These are phyloP conservation scores for Pythium insidiosum DNA, from an alignment of 352 stramenopile genomes.

Conservation along the genomic window DNA sequence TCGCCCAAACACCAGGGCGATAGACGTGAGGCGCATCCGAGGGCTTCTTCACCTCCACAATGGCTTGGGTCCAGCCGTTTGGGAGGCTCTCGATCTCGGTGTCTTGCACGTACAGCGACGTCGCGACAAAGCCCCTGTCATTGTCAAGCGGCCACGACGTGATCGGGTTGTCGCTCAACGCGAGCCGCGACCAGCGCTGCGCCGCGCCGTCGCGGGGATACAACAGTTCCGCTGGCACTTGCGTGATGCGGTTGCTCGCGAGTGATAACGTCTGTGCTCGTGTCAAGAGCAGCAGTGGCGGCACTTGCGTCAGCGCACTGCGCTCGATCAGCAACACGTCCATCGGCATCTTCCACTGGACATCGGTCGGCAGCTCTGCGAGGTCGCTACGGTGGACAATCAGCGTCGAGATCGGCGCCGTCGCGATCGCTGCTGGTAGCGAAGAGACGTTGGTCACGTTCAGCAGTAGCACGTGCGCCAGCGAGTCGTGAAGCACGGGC, in stretches of 20 bases:
- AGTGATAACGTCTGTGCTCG: background rate
- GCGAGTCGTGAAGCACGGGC: background rate
- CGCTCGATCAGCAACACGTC: slow-evolving; percentile 5
- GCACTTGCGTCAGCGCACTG: background rate
- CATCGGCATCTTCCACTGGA: slow-evolving; percentile 2
- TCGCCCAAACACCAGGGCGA: too few relatives aligned
- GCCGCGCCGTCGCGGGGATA: too few relatives aligned
- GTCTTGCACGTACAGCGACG: too few relatives aligned
- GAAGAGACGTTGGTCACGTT: background rate
- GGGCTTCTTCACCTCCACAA: too few relatives aligned
- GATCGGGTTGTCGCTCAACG: too few relatives aligned
- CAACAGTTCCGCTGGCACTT: too few relatives aligned
- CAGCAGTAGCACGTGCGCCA: slow-evolving; percentile 1
- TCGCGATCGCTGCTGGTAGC: background rate
- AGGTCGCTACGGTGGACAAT: slow-evolving; percentile 3
- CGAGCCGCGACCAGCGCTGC: too few relatives aligned
- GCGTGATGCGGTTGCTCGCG: slow-evolving; percentile 3
- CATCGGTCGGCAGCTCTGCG: background rate
- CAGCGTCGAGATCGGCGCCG: background rate
- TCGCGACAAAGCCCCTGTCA: too few relatives aligned
- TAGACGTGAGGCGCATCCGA: too few relatives aligned
- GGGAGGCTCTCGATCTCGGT: too few relatives aligned
- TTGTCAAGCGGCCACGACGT: too few relatives aligned
- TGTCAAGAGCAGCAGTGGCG: background rate
- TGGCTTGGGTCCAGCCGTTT: too few relatives aligned